These are phyloP conservation scores for Corynascus novoguineensis DNA, from an alignment of 495 filamentous ascomycete species.

Conservation along the genomic window DNA sequence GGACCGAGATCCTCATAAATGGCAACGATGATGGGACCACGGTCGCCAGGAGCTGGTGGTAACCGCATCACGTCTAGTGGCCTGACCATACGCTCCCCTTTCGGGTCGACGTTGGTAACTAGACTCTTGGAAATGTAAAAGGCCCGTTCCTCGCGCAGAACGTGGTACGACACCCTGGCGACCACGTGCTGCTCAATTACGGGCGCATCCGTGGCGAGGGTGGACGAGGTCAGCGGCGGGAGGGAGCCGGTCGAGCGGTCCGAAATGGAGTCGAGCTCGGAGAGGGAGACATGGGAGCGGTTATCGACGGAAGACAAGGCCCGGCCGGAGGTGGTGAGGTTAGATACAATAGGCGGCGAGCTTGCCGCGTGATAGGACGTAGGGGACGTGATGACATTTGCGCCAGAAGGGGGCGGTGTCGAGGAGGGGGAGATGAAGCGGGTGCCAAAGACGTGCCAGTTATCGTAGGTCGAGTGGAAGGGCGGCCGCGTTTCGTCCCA, in stretches of 20 bases:
- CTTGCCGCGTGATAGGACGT: conserved; percentile 21
- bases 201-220: conserved; percentile 27
- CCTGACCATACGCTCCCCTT: conserved; percentile 65
- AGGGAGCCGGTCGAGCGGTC: conserved; percentile 35
- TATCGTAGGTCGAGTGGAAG: conserved; percentile 79
- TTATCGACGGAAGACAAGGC: conserved; percentile 36
- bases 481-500: conserved; percentile 67
- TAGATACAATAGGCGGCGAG: conserved; percentile 29
- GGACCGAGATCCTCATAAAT: conserved; percentile 74
- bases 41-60: conserved; percentile 56
- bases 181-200: conserved; percentile 53
- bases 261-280: conserved; percentile 35
- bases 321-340: conserved; percentile 24
- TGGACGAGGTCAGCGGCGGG: conserved; percentile 19
- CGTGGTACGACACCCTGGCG: conserved; percentile 72
- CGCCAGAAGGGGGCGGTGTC: conserved; percentile 22
- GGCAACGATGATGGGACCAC: conserved; percentile 59
- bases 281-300: conserved; percentile 22
- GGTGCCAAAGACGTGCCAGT: conserved; percentile 55
- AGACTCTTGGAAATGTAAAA: conserved; percentile 73
- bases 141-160: conserved; percentile 73
- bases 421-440: conserved; percentile 42
- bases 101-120: conserved; percentile 63
- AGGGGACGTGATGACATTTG: conserved; percentile 24
- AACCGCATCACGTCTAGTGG: conserved; percentile 69